A percentile compares a stretch with the other conserved stretches of the same genome.
Conservation (phyloP, 2,329 filamentous ascomycete species). For the Exserohilum rostratum region DNA sequence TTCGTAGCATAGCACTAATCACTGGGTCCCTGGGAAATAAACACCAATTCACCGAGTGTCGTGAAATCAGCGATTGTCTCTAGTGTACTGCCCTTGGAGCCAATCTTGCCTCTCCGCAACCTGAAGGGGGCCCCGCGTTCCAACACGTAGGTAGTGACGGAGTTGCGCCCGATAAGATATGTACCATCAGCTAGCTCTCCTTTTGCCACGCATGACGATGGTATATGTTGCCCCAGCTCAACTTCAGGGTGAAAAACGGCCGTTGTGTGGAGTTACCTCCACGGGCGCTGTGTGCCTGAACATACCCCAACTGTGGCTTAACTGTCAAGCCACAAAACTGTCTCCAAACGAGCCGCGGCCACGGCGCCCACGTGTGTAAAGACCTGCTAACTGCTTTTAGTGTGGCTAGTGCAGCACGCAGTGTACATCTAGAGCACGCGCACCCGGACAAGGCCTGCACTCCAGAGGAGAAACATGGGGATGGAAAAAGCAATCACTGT, state of each 20-base stretch:
- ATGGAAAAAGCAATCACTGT: background rate
- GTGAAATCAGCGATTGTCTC: background rate
- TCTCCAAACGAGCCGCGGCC: conserved; percentile 4
- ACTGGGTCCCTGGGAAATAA: background rate
- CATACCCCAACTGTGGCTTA: background rate
- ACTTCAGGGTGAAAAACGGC: background rate
- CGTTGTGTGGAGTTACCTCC: background rate
- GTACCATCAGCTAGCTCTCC: background rate
- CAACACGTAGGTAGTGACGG: background rate
- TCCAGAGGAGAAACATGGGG: background rate
- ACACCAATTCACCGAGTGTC: background rate
- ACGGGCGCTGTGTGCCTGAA: background rate
- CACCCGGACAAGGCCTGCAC: background rate
- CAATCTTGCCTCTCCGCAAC: conserved; percentile 5
- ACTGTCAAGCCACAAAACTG: background rate
- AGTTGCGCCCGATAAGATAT: background rate
- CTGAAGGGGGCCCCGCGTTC: background rate
- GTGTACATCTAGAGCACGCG: background rate
- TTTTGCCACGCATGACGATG: background rate
- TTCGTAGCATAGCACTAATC: background rate
- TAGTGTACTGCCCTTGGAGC: background rate
- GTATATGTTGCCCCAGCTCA: background rate
- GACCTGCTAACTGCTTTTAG: conserved; percentile 7
- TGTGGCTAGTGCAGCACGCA: background rate
- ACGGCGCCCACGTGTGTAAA: background rate